Percentiles rank a stretch among this genome's conserved stretches.
These are phyloP conservation scores for Hyaloscypha bicolor DNA, from an alignment of 495 filamentous ascomycete genomes.

Conservation along the genomic window DNA sequence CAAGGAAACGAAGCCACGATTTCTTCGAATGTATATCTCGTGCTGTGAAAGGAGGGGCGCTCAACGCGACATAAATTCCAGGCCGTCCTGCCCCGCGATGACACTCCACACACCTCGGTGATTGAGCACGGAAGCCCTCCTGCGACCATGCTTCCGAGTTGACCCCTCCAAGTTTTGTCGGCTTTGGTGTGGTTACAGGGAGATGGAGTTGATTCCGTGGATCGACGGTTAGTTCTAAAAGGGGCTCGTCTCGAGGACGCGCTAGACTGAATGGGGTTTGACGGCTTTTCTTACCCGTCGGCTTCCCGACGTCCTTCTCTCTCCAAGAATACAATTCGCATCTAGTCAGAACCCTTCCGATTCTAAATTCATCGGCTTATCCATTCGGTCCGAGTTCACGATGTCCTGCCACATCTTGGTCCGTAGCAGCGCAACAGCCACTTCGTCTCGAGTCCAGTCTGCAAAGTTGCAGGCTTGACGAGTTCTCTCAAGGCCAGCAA, in stretches of 20 bases:
- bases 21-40: background rate
- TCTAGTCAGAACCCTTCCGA: too few species aligned
- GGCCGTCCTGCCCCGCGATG: background rate
- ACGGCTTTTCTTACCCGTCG: background rate
- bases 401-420: background rate
- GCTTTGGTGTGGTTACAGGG: background rate
- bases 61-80: background rate
- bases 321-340: background rate
- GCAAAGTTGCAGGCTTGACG: background rate
- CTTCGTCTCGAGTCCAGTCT: background rate
- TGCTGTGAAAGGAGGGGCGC: background rate
- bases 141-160: background rate
- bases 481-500: too few species aligned
- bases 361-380: background rate
- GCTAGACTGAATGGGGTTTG: background rate
- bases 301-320: background rate
- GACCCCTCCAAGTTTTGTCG: background rate
- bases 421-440: background rate
- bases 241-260: background rate
- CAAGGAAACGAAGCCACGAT: background rate
- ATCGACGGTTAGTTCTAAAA: background rate
- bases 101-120: background rate
- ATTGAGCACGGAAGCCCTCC: background rate
- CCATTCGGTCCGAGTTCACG: background rate
- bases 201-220: background rate